These are phyloP conservation scores for Platanthera zijinensis DNA, from an alignment of 106 monocot genomes.

Conservation along the genomic window DNA sequence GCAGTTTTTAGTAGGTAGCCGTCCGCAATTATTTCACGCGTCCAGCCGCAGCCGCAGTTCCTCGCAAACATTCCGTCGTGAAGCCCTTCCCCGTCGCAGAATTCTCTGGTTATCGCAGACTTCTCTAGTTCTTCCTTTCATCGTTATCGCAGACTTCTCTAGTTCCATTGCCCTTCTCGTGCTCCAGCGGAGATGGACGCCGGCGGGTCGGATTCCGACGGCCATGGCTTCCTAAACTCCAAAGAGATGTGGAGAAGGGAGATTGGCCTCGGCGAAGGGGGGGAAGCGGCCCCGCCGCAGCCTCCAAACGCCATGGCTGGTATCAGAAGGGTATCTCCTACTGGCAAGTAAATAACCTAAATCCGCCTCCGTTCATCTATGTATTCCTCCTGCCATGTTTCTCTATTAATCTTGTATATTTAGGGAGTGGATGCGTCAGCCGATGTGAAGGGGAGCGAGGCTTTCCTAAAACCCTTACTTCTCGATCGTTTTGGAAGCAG, in stretches of 20 bases:
- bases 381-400: background rate
- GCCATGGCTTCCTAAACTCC: conserved; percentile 52
- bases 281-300: conserved; percentile 1
- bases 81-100: too few species aligned
- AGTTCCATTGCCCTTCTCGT: background rate
- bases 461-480: conserved; percentile 57
- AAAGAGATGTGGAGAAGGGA: conserved; percentile 85
- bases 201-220: conserved; percentile 59
- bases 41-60: too few species aligned
- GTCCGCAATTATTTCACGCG: too few species aligned
- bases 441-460: conserved; percentile 83
- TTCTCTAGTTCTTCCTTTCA: too few species aligned
- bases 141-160: too few species aligned
- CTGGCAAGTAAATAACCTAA: conserved; percentile 66
- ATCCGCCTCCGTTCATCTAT: conserved; percentile 3
- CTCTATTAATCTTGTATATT: background rate
- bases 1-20: too few species aligned
- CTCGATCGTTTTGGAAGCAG: conserved; percentile 45
- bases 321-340: conserved; percentile 84
- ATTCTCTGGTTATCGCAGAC: too few species aligned
- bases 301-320: conserved; percentile 59
- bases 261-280: conserved; percentile 39
- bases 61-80: too few species aligned
- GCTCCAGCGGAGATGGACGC: conserved; percentile 33
- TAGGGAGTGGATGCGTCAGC: conserved; percentile 89